A percentile compares a stretch with the other conserved stretches of the same genome.
Conservation (phyloP, 2,329 filamentous ascomycete genomes). For the Macrophomina tecta region DNA sequence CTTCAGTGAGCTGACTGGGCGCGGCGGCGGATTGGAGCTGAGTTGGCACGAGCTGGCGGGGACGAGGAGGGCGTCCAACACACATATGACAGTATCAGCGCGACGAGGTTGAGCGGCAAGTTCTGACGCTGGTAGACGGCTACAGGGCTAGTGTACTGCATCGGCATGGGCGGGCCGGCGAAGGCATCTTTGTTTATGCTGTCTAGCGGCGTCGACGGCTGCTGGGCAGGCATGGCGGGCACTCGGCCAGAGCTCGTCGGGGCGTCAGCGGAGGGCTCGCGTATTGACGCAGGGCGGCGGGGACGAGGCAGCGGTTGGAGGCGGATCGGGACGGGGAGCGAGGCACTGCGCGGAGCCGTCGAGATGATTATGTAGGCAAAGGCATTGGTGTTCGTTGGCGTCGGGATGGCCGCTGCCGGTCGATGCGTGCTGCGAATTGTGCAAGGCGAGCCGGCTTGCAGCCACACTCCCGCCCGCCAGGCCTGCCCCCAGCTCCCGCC, state of each 20-base stretch:
- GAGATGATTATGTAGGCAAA: neutral
- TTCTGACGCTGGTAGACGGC: constrained; percentile 38
- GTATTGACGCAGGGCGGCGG: neutral
- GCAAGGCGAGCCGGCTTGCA: constrained; percentile 19
- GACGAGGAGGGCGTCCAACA: constrained; percentile 32
- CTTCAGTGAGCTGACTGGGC: constrained; percentile 4
- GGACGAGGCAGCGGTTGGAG: constrained; percentile 5
- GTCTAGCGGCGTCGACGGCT: constrained; percentile 16
- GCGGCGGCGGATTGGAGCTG: neutral
- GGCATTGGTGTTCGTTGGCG: constrained; percentile 22
- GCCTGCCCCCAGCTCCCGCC: neutral
- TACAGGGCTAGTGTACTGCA: constrained; percentile 26
- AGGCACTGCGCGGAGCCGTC: neutral
- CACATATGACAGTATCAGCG: constrained; percentile 62
- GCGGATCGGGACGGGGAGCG: neutral
- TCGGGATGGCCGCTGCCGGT: constrained; percentile 12
- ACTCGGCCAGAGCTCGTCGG: neutral
- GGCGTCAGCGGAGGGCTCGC: constrained; percentile 16
- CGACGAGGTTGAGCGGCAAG: constrained; percentile 65
- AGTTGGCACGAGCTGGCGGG: neutral
- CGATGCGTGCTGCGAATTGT: constrained; percentile 9
- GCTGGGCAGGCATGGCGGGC: constrained; percentile 17
- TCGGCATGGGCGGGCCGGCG: constrained; percentile 20
- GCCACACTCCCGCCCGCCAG: constrained; percentile 3
- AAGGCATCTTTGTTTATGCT: constrained; percentile 18